Percentiles rank a stretch among this genome's conserved stretches.
phyloP scores from a whole-genome alignment of 768 basidiomycete species.

The Suillus ampliporus region DNA sequence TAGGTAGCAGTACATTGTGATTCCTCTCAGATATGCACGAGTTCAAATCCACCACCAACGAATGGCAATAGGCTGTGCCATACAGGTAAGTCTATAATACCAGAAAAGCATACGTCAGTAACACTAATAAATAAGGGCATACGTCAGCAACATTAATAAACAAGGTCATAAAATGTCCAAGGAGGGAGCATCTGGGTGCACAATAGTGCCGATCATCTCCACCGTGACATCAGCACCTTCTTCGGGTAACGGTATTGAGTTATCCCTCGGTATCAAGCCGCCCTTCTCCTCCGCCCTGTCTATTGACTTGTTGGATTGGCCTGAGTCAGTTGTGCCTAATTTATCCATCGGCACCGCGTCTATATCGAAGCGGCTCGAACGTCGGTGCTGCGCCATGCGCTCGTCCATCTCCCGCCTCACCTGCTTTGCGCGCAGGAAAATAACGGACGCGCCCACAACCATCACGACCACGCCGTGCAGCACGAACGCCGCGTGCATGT shows the following conservation, averaged over 20 bases:
- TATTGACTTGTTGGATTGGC: not conserved
- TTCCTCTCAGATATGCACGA: not conserved
- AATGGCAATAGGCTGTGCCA: not conserved
- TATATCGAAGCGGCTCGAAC: not conserved
- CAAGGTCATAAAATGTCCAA: not conserved
- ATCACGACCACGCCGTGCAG: conserved; percentile 64
- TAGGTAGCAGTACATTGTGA: too few species aligned
- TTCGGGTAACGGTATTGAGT: not conserved
- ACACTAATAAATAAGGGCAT: not conserved
- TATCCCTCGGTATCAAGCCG: conserved; percentile 44
- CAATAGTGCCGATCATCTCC: not conserved
- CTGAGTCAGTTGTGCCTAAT: not conserved
- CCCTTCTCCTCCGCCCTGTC: not conserved
- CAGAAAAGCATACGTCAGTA: not conserved
- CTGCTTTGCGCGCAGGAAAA: conserved; percentile 65
- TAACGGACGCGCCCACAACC: conserved; percentile 44
- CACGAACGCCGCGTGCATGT: conserved; percentile 72
- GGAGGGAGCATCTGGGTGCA: not conserved
- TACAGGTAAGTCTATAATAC: not conserved
- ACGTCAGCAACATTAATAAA: not conserved
- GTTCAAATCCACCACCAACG: not conserved
- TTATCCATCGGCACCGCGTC: not conserved
- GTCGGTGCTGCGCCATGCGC: conserved; percentile 41
- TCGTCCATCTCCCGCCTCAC: conserved; percentile 68
- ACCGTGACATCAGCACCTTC: not conserved